Conservation (phyloP, 768 basidiomycete species). For the Trametes maxima region DNA sequence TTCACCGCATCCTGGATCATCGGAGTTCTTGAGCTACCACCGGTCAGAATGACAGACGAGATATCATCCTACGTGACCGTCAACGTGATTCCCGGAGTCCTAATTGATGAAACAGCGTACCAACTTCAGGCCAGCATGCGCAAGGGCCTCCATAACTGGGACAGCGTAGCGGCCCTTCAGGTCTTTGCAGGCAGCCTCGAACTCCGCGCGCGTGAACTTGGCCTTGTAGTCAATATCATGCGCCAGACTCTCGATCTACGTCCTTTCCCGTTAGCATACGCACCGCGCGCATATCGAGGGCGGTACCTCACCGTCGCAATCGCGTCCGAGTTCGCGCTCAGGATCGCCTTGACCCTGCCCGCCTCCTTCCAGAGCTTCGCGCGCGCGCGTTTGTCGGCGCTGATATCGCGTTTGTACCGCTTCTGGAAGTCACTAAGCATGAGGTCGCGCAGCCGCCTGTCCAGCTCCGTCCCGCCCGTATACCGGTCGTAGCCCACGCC, state of each 20-base stretch:
- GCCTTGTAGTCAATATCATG: constrained; percentile 90
- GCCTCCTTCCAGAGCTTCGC: constrained; percentile 96
- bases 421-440: constrained; percentile 74
- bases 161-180: constrained; percentile 61
- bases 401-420: constrained; percentile 69
- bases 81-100: neutral
- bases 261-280: constrained; percentile 1
- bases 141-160: constrained; percentile 77
- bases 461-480: constrained; percentile 82
- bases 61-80: constrained; percentile 62
- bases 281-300: neutral
- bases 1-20: constrained; percentile 88
- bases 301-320: constrained; percentile 58
- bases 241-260: constrained; percentile 81
- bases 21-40: constrained; percentile 87
- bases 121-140: constrained; percentile 64
- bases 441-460: constrained; percentile 79
- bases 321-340: constrained; percentile 91
- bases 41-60: constrained; percentile 89
- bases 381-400: constrained; percentile 80
- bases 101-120: constrained; percentile 40
- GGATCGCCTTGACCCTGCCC: constrained; percentile 82
- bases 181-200: constrained; percentile 75
- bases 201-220: constrained; percentile 74
- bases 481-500: constrained; percentile 81